These are phyloP conservation scores for Nepenthes alata DNA, from an alignment of 179 eudicot genomes.

Conservation along the genomic window DNA sequence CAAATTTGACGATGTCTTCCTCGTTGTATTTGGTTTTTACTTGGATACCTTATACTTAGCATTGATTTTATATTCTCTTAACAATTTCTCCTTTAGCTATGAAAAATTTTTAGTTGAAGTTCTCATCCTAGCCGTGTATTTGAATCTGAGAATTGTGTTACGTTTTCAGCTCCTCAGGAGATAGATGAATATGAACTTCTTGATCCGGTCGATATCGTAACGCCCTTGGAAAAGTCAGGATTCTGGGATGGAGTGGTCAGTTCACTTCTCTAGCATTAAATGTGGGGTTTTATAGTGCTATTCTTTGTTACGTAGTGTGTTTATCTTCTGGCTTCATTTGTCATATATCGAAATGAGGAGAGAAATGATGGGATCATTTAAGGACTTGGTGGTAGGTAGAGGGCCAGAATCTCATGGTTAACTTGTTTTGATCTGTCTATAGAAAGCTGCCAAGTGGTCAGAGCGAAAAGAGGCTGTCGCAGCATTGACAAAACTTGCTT, in stretches of 20 bases:
- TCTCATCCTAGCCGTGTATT: neutral
- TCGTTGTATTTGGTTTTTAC: neutral
- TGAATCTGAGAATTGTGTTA: neutral
- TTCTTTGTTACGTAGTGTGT: neutral
- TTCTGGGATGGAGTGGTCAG: conserved; percentile 99
- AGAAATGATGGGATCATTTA: too few relatives aligned
- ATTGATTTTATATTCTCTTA: neutral
- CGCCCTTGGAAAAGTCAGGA: conserved; percentile 91
- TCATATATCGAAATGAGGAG: too few relatives aligned
- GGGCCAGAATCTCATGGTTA: conserved; percentile 9
- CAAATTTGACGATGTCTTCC: neutral
- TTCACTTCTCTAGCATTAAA: conserved; percentile 4
- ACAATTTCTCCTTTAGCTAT: too few relatives aligned
- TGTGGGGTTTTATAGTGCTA: neutral
- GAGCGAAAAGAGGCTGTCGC: conserved; percentile 97
- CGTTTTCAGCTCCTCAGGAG: conserved; percentile 74
- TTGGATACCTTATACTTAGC: neutral
- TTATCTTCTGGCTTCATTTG: neutral
- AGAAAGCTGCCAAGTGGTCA: conserved; percentile 99
- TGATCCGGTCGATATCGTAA: conserved; percentile 95
- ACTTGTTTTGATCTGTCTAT: conserved; percentile 2
- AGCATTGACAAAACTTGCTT: conserved; percentile 92
- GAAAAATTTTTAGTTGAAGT: neutral
- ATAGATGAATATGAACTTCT: conserved; percentile 94
- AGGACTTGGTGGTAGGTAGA: neutral